phyloP scores from a whole-genome alignment of 2,329 filamentous ascomycete genomes.

The Scedosporium dehoogii region DNA sequence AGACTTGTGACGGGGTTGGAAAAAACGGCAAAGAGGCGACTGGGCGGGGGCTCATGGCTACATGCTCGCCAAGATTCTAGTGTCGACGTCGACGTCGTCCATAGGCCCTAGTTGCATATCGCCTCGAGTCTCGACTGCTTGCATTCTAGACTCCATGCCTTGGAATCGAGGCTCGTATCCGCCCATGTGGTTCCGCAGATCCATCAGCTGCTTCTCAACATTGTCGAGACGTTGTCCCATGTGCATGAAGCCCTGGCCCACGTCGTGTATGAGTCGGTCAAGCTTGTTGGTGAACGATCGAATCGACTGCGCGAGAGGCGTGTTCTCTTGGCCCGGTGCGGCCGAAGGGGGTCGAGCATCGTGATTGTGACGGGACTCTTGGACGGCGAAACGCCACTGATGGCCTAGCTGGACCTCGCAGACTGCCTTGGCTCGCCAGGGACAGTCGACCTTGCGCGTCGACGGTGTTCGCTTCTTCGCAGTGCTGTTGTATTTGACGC shows the following conservation, averaged over 20 bases:
- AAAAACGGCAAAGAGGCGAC: not conserved
- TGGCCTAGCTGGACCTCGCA: constrained; percentile 53
- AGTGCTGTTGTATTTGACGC: constrained; percentile 55
- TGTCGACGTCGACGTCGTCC: constrained; percentile 36
- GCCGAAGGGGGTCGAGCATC: constrained; percentile 46
- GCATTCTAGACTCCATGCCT: constrained; percentile 29
- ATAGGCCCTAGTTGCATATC: constrained; percentile 24
- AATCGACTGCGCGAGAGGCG: constrained; percentile 46
- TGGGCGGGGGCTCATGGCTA: not conserved
- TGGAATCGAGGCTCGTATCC: constrained; percentile 35
- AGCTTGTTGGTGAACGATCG: constrained; percentile 50
- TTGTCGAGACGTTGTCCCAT: constrained; percentile 40
- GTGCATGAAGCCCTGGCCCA: constrained; percentile 40
- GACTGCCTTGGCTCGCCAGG: constrained; percentile 53
- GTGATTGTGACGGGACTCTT: constrained; percentile 51
- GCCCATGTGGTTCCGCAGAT: constrained; percentile 36
- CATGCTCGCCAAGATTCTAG: constrained; percentile 26
- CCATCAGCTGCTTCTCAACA: constrained; percentile 45
- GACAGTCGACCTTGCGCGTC: constrained; percentile 54
- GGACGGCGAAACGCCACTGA: constrained; percentile 54
- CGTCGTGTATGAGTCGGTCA: constrained; percentile 47
- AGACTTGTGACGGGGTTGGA: not conserved
- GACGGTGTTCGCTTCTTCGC: constrained; percentile 56
- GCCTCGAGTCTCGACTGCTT: constrained; percentile 25
- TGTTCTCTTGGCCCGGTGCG: constrained; percentile 45